Evolutionary conservation across 1,284 basidiomycete species (phyloP), one percentile per base, ranked within the genome.

Genomic region (Ganoderma leucocontextum): DNA sequence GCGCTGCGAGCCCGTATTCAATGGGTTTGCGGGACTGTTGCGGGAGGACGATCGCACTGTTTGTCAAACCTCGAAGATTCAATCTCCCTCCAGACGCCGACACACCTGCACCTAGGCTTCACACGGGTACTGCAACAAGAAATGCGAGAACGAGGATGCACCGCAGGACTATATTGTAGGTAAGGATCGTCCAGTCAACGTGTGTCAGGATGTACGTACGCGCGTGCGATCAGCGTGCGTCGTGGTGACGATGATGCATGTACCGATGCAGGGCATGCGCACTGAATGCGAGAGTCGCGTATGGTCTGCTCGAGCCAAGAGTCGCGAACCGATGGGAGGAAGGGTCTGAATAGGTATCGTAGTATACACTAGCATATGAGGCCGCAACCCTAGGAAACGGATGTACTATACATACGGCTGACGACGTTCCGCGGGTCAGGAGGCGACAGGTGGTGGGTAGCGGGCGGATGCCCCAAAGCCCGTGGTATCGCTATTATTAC

Each of bases 341-440:
- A 33, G 6, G 25, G 52, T 29, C 52, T 33, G 22, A 53, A 25
- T 15, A 29, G 22, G 25, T 53, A 53, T 33, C 22, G 25, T 53
- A 53, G 10, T 53, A 33, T 25, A 25, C 52, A 53, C 22, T 29
- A 53, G 12, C 52, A 53, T 29, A 29, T 13, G n/a, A 53, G 15
- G 25, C 52, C 5, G 52, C 52, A 53, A 53, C 1, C 29, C 29
- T 29, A 39, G 25, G 47, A 33, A 53, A n/a, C 25, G 13, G 15
- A 53, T 25, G 52, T 33, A 53, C 52, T 53, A 53, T 15, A 53
- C 52, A 53, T 33, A 53, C 52, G 13, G 29, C 25, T 10, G 25
- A 53, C 52, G 52, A 53, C 22, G 52, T 53, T 25, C 33, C 52
- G n/a, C 52, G 25, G 52, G 25, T 53, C 52, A 33, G 52, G 52